Percentiles rank a stretch among this genome's conserved stretches.
Conservation (phyloP, 805 yeast species). For the Millerozyma acaciae region DNA sequence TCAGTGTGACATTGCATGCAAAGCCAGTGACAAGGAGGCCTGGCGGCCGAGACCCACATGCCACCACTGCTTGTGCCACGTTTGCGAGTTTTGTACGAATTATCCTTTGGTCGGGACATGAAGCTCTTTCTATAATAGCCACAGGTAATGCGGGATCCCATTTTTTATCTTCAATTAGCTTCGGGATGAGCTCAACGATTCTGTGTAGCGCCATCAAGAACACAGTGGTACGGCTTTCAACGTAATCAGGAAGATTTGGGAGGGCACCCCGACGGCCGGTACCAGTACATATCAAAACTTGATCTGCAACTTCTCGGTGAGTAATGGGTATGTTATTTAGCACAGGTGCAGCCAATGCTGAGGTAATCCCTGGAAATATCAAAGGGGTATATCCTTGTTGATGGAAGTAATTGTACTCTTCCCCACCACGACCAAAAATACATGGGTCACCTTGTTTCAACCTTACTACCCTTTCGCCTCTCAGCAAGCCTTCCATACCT, state of each 20-base stretch:
- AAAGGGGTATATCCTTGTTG: conserved; percentile 64
- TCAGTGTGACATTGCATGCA: conserved; percentile 58
- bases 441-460: conserved; percentile 97
- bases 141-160: conserved; percentile 78
- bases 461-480: conserved; percentile 78
- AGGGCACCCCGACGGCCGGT: conserved; percentile 85
- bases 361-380: conserved; percentile 85
- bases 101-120: conserved; percentile 89
- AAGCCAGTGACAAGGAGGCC: conserved; percentile 81
- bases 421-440: conserved; percentile 95
- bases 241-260: conserved; percentile 75
- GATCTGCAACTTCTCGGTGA: conserved; percentile 88
- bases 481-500: conserved; percentile 60
- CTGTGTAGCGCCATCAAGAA: conserved; percentile 90
- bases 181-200: conserved; percentile 51
- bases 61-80: conserved; percentile 69
- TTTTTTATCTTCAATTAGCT: conserved; percentile 36
- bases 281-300: conserved; percentile 89
- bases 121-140: conserved; percentile 84
- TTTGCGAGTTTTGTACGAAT: conserved; percentile 67
- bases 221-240: conserved; percentile 70
- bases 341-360: conserved; percentile 86
- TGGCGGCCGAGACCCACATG: conserved; percentile 86
- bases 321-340: conserved; percentile 84
- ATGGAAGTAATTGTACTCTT: conserved; percentile 71